Base-by-base conservation (phyloP, 139 green algal species). In the Chlorella sp. region DNA sequence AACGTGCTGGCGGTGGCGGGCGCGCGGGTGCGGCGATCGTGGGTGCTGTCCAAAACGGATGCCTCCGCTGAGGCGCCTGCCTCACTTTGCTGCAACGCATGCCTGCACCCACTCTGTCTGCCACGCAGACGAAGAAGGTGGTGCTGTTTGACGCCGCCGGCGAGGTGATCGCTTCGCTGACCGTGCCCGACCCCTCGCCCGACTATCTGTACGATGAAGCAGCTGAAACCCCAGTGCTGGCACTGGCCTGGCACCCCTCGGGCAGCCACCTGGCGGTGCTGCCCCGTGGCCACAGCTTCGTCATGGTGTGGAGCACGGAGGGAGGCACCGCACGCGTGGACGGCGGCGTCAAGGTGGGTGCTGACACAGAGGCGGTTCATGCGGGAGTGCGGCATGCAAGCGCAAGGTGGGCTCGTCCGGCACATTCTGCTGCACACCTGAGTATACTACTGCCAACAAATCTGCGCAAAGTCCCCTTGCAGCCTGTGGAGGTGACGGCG, bases 181-280 rank as follows among this genome's bases (percentile, higher is more conserved):
- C 60, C 25, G 76, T 82, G 13, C 76, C 76, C 34, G 65, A 39
- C 30, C 65, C 65, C 30, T 28, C 63, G 28, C 60, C 76, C 9
- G 76, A 82, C 11, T 82, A 57, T 41, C 76, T 65, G 39, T 83
- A 75, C 36, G 78, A 83, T n/a, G 78, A 83, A 25, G 21, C 47
- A 0, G 30, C 32, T 4, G 63, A 74, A 44, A 15, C 57, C 23
- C 76, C 78, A 1, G 63, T 83, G 16, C 25, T 65, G 36, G 17
- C 51, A 9, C 51, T 60, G 51, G 51, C 51, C 92, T 96, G 93
- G 93, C 91, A 96, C 81, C 71, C 92, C 1, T 71, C 83, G 0
- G 89, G 91, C 7, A 90, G 94, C 55, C 86, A 92, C 84, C 88
- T 95, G 56, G 93, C 93, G 25, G 90, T 94, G n/a, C 84, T 95